Evolutionary conservation across 768 basidiomycete species (phyloP).

Genomic region (Leccinum boreale): DNA sequence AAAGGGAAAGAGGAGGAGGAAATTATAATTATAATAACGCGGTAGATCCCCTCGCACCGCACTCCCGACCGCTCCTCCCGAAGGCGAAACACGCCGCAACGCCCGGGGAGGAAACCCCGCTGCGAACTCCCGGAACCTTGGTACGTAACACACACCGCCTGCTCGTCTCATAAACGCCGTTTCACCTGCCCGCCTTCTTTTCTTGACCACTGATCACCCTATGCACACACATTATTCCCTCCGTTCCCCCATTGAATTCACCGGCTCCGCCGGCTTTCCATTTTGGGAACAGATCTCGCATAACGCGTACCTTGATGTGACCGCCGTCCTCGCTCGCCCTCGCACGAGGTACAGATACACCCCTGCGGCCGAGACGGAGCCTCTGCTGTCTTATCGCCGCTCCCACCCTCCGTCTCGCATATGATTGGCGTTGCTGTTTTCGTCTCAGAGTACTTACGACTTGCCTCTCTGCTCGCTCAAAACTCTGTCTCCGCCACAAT

Average conservation of each 20-base stretch:
- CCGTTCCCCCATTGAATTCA: background rate
- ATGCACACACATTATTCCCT: background rate
- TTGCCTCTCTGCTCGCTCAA: background rate
- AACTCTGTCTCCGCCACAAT: background rate
- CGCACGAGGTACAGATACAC: background rate
- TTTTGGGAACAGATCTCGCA: background rate
- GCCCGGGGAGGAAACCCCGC: background rate
- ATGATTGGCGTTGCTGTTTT: slow-evolving; percentile 22
- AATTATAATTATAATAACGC: background rate
- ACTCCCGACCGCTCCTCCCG: background rate
- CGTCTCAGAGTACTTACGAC: background rate
- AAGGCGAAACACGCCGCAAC: background rate
- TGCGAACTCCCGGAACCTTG: background rate
- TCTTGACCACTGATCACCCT: background rate
- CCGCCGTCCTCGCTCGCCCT: background rate
- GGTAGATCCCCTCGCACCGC: background rate
- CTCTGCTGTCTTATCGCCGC: slow-evolving; percentile 19
- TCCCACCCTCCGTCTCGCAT: background rate
- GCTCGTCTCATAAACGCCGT: background rate
- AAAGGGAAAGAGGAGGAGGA: background rate
- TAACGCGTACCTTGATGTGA: background rate
- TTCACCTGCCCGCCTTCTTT: background rate
- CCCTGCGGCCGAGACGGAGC: background rate
- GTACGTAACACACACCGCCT: background rate
- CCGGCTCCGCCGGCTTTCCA: background rate